Evolutionary conservation across 768 basidiomycete genomes (phyloP).

Genomic region (Lepiota venenata): DNA sequence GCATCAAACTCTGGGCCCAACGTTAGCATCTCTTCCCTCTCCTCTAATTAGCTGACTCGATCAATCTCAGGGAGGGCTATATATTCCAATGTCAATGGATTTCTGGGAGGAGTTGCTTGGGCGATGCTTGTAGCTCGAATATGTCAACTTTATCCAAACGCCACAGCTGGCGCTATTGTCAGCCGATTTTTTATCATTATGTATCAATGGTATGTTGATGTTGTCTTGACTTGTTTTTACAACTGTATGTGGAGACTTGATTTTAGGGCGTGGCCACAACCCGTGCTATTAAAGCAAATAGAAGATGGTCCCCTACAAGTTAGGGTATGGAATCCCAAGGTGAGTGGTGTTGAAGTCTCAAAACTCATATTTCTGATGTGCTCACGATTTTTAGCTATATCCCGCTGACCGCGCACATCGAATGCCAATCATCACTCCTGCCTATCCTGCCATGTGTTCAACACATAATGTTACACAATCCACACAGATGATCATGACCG

Average conservation of each 20-base stretch:
- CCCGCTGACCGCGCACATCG: conserved; percentile 91
- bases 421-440: conserved; percentile 99
- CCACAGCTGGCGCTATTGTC: conserved; percentile 91
- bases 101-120: conserved; percentile 98
- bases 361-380: neutral
- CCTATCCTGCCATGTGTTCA: conserved; percentile 98
- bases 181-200: conserved; percentile 98
- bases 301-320: conserved; percentile 93
- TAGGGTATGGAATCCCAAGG: conserved; percentile 98
- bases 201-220: conserved; percentile 79
- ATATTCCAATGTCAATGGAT: conserved; percentile 97
- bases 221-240: neutral
- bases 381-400: conserved; percentile 58
- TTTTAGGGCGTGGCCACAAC: conserved; percentile 93
- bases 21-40: conserved; percentile 44
- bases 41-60: neutral
- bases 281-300: conserved; percentile 95
- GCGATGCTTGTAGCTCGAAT: conserved; percentile 98
- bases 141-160: conserved; percentile 97
- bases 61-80: conserved; percentile 76
- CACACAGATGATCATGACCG: conserved; percentile 93
- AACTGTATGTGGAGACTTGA: conserved; percentile 8
- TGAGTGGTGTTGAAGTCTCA: conserved; percentile 23
- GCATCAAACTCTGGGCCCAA: conserved; percentile 98
- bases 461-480: conserved; percentile 97